Conservation (phyloP, 2,329 filamentous ascomycete genomes). For the Pseudocercospora crystallina region DNA sequence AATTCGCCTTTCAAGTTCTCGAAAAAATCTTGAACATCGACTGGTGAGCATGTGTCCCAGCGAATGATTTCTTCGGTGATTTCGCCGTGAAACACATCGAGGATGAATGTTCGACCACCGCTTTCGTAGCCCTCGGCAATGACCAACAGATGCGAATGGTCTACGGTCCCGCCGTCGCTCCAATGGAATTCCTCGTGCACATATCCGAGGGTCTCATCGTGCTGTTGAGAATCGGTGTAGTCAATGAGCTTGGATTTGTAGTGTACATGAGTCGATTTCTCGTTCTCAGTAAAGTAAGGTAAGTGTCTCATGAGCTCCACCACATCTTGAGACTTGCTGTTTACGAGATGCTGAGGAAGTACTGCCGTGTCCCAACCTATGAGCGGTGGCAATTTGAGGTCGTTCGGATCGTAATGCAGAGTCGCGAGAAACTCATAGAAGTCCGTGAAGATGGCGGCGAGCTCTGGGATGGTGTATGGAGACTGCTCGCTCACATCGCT, state of each 20-base stretch:
- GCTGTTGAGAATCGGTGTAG: background rate
- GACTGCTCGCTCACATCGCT: background rate
- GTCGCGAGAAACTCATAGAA: slow-evolving; percentile 5
- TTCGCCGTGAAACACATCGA: background rate
- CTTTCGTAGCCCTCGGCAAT: slow-evolving; percentile 7
- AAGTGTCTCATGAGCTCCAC: background rate
- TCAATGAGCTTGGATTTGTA: slow-evolving; percentile 5
- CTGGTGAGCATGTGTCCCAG: background rate
- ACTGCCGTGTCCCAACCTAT: background rate
- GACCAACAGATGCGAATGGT: background rate
- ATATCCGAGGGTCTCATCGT: background rate
- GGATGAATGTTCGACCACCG: slow-evolving; percentile 1
- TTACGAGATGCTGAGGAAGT: background rate
- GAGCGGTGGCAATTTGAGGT: slow-evolving; percentile 1
- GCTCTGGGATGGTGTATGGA: background rate
- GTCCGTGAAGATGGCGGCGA: slow-evolving; percentile 1
- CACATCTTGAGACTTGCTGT: background rate
- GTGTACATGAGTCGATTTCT: slow-evolving; percentile 3
- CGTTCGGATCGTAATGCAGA: slow-evolving; percentile 2
- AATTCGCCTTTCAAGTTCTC: background rate
- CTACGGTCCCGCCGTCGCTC: background rate
- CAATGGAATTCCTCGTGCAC: background rate
- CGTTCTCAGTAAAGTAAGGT: slow-evolving; percentile 1
- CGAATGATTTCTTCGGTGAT: background rate
- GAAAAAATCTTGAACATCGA: background rate